Conservation (phyloP, 176 grass and related monocot species). For the Juncus inflexus region DNA sequence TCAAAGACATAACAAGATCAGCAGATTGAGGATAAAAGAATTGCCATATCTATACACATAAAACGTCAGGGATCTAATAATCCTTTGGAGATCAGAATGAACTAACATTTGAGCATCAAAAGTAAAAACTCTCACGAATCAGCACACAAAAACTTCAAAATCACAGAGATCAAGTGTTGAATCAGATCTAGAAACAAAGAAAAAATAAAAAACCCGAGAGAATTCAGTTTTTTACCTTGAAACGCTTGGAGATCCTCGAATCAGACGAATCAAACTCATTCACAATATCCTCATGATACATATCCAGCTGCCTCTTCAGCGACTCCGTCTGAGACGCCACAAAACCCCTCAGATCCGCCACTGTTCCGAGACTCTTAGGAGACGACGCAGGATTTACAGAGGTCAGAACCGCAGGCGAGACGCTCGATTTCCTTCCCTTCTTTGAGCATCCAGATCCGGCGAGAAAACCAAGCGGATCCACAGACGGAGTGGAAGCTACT, state of each 20-base stretch:
- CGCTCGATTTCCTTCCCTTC: not conserved
- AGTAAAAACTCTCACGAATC: not conserved
- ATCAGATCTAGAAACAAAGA: not conserved
- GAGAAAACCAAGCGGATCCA: slow-evolving; percentile 20
- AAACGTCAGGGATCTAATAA: not conserved
- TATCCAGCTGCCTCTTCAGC: slow-evolving; percentile 35
- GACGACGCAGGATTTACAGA: not conserved
- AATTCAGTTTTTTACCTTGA: slow-evolving; percentile 23
- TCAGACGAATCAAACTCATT: slow-evolving; percentile 34
- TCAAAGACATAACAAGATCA: no score
- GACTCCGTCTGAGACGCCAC: slow-evolving; percentile 37
- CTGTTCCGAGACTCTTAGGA: slow-evolving; percentile 6
- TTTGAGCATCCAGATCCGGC: slow-evolving; percentile 9
- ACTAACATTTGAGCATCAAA: not conserved
- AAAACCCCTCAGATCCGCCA: slow-evolving; percentile 34
- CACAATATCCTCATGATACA: slow-evolving; percentile 26
- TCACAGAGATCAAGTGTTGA: not conserved
- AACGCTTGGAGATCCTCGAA: slow-evolving; percentile 40
- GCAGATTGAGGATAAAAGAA: no score
- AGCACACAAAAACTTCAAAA: not conserved
- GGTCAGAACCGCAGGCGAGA: slow-evolving; percentile 15
- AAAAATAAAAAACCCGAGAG: not conserved
- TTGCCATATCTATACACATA: no score
- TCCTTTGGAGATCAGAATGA: not conserved
- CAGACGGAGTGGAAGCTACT: slow-evolving; percentile 1